These are phyloP conservation scores for Pythium dissimile DNA, from an alignment of 352 stramenopile species.

Conservation along the genomic window DNA sequence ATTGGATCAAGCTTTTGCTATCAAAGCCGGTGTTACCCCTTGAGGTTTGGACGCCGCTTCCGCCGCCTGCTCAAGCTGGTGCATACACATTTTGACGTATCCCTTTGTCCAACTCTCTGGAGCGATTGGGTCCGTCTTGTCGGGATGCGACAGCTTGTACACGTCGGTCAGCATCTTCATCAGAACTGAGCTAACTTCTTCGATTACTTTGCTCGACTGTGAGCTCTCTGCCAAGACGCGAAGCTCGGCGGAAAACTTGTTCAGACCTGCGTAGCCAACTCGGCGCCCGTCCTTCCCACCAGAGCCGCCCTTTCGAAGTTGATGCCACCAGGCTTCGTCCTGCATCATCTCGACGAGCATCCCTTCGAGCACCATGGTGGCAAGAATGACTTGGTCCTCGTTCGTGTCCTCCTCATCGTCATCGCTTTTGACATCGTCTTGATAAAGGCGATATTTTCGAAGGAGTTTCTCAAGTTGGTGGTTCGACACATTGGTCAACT, in stretches of 20 bases:
- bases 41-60: not conserved
- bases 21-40: not conserved
- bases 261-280: constrained; percentile 57
- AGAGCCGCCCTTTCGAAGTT: constrained; percentile 24
- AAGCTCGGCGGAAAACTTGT: constrained; percentile 69
- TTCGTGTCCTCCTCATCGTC: constrained; percentile 15
- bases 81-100: constrained; percentile 36
- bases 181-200: constrained; percentile 31
- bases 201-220: constrained; percentile 30
- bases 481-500: constrained; percentile 48
- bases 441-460: constrained; percentile 23
- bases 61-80: constrained; percentile 20
- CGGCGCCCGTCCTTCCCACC: constrained; percentile 29
- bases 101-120: constrained; percentile 28
- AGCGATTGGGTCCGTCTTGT: constrained; percentile 38
- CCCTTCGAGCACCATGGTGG: constrained; percentile 42
- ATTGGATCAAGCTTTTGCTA: not conserved
- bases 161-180: constrained; percentile 40
- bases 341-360: constrained; percentile 56
- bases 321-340: constrained; percentile 63
- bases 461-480: constrained; percentile 57
- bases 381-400: constrained; percentile 27
- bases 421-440: constrained; percentile 15
- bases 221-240: constrained; percentile 40
- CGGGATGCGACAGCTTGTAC: constrained; percentile 55